Evolutionary conservation across 2,329 filamentous ascomycete genomes (phyloP).

Genomic region (Fusarium pininemorale): DNA sequence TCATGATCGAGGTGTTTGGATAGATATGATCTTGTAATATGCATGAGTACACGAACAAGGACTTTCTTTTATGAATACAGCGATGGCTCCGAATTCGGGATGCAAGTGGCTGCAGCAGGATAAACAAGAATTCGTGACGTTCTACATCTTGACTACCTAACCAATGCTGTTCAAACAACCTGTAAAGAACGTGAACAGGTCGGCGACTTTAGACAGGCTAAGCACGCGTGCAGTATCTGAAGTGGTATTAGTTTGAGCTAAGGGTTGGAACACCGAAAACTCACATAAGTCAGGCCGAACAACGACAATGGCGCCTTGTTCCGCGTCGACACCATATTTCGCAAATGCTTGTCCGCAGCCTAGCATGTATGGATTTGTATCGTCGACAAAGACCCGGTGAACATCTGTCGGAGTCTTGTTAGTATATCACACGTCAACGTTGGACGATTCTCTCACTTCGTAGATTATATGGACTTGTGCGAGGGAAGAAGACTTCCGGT

Average conservation of each 20-base stretch:
- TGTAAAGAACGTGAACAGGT: constrained; percentile 1
- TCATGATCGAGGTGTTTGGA: constrained; percentile 67
- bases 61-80: too few species aligned
- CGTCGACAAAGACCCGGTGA: constrained; percentile 29
- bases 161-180: background rate
- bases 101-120: fast-evolving
- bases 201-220: fast-evolving
- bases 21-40: constrained; percentile 20
- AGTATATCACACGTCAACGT: fast-evolving
- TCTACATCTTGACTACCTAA: background rate
- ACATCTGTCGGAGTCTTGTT: constrained; percentile 1
- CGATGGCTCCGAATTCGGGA: fast-evolving
- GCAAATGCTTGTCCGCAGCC: constrained; percentile 14
- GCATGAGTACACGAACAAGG: background rate
- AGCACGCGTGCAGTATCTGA: constrained; percentile 20
- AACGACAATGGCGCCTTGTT: constrained; percentile 16
- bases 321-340: constrained; percentile 19
- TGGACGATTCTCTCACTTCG: fast-evolving
- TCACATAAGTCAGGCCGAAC: constrained; percentile 36
- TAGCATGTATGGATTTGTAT: constrained; percentile 15
- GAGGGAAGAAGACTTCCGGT: constrained; percentile 25
- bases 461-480: constrained; percentile 2
- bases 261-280: background rate
- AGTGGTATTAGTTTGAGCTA: fast-evolving
- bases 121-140: background rate